Evolutionary conservation across 352 stramenopile genomes (phyloP).

Genomic region (Pythium rishiriense): DNA sequence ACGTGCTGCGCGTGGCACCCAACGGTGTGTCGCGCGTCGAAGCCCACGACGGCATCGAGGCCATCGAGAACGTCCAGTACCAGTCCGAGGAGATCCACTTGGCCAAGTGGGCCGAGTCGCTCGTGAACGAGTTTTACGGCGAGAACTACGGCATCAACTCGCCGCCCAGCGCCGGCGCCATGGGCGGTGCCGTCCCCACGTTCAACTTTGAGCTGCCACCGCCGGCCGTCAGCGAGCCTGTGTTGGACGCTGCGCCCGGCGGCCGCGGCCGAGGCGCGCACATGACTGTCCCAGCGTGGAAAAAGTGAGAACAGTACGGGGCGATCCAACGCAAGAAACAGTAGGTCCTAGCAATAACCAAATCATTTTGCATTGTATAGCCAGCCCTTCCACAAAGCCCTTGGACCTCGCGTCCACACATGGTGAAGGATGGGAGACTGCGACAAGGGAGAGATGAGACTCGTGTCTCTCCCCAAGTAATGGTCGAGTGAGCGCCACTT

Average conservation of each 20-base stretch:
- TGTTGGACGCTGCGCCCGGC: constrained; percentile 24
- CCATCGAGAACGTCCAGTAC: constrained; percentile 78
- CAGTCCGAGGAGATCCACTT: constrained; percentile 61
- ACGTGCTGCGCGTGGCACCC: constrained; percentile 63
- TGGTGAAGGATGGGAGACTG: too few species aligned
- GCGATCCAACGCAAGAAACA: too few species aligned
- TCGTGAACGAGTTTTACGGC: constrained; percentile 86
- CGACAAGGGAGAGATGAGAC: too few species aligned
- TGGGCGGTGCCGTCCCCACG: constrained; percentile 24
- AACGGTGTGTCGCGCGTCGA: constrained; percentile 63
- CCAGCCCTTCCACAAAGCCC: too few species aligned
- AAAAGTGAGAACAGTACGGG: too few species aligned
- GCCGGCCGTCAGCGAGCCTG: not conserved
- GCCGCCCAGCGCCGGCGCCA: constrained; percentile 37
- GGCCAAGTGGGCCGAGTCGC: constrained; percentile 54
- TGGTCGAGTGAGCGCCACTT: too few species aligned
- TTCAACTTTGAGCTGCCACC: constrained; percentile 31
- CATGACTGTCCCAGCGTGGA: constrained; percentile 72
- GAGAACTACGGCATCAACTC: constrained; percentile 81
- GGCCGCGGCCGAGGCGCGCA: constrained; percentile 59
- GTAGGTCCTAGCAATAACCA: too few species aligned
- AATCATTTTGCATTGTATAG: too few species aligned
- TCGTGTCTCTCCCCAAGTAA: too few species aligned
- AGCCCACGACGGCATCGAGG: constrained; percentile 68
- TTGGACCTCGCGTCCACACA: too few species aligned